Percentiles rank a stretch among this genome's conserved stretches.
These are phyloP conservation scores for Phyllachora maydis DNA, from an alignment of 2,329 filamentous ascomycete genomes.

Conservation along the genomic window DNA sequence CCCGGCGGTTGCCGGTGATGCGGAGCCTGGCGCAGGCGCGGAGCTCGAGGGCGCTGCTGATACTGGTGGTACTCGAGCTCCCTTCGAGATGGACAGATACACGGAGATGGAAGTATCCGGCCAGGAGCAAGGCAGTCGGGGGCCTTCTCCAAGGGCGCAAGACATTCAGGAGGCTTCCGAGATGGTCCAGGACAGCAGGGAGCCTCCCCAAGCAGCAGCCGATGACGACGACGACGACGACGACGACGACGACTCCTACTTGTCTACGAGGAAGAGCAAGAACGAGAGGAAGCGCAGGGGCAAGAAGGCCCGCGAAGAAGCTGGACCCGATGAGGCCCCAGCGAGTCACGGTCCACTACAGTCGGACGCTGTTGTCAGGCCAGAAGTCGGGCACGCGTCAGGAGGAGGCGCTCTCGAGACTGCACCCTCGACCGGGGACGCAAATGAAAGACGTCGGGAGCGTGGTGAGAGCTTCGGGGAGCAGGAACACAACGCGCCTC, in stretches of 20 bases:
- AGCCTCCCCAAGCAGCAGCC: background rate
- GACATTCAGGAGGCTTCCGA: conserved; percentile 1
- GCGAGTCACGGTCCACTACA: conserved; percentile 1
- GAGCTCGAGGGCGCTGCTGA: background rate
- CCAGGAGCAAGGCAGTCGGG: background rate
- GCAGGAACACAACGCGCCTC: too few species aligned
- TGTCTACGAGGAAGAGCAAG: conserved; percentile 2
- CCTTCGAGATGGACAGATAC: conserved; percentile 5
- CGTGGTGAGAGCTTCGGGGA: too few species aligned
- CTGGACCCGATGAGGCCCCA: conserved; percentile 2
- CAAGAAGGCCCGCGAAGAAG: conserved; percentile 6
- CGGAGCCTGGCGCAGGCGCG: conserved; percentile 1
- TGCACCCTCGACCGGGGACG: too few species aligned
- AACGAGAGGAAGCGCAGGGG: conserved; percentile 10
- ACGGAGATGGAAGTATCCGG: conserved; percentile 6
- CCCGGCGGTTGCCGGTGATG: conserved; percentile 1
- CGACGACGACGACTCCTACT: background rate
- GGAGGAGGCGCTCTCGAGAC: conserved; percentile 6
- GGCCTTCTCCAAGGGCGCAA: background rate
- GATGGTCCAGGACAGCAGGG: background rate
- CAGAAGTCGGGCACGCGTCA: background rate
- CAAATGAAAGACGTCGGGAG: too few species aligned
- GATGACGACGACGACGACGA: background rate
- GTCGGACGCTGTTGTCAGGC: background rate
- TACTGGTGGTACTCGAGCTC: too few species aligned